Evolutionary conservation across 805 yeast genomes (phyloP).

Genomic region (Saccharomycopsis schoenii): DNA sequence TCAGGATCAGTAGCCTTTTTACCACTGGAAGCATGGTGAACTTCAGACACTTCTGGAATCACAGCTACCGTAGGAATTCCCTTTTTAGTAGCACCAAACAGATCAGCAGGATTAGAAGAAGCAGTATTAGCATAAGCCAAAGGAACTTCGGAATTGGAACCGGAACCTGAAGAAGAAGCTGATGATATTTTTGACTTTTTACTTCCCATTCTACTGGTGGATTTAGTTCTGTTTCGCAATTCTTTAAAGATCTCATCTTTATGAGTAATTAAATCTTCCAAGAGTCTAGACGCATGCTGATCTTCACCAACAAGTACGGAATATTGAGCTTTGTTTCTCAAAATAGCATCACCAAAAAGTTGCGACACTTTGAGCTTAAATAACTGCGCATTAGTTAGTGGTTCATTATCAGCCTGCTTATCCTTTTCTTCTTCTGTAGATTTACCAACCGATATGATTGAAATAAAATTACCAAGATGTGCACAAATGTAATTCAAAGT

Average conservation of each 20-base stretch:
- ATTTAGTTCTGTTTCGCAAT: constrained; percentile 42
- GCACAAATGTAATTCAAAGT: constrained; percentile 73
- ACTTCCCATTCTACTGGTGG: constrained; percentile 13
- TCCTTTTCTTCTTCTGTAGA: constrained; percentile 25
- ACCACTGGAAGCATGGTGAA: constrained; percentile 1
- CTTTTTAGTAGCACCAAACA: constrained; percentile 1
- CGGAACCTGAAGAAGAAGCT: not conserved
- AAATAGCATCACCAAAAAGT: constrained; percentile 54
- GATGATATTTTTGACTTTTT: constrained; percentile 3
- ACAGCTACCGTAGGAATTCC: not conserved
- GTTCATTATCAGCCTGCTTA: not conserved
- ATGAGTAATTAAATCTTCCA: constrained; percentile 50
- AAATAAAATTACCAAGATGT: constrained; percentile 57
- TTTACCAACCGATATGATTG: constrained; percentile 39
- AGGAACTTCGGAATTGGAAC: constrained; percentile 1
- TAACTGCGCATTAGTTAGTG: constrained; percentile 24
- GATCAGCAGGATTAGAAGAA: not conserved
- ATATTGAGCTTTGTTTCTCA: constrained; percentile 41
- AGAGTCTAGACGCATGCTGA: constrained; percentile 45
- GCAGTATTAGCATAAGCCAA: not conserved
- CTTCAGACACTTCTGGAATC: not conserved
- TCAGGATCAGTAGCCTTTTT: constrained; percentile 13
- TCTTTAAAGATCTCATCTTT: constrained; percentile 58
- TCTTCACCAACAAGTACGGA: constrained; percentile 41
- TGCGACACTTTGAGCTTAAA: constrained; percentile 43